Evolutionary conservation across 257 asterid genomes (phyloP).

Genomic region (Plantago ovata): DNA sequence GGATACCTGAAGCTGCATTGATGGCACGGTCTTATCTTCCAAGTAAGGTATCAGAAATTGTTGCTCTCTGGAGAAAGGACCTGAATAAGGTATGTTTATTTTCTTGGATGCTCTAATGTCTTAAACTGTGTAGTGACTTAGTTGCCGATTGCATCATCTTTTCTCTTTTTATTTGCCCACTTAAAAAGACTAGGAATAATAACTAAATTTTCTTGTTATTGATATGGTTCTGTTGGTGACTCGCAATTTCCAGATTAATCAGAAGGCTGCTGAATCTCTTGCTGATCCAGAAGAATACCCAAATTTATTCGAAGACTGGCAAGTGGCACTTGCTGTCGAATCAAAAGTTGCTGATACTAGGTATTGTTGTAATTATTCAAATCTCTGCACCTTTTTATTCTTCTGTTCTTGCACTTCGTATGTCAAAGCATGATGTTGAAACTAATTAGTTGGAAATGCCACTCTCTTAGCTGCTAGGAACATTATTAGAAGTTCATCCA

Average conservation of each 20-base stretch:
- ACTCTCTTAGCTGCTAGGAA: conserved; percentile 5
- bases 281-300: conserved; percentile 99
- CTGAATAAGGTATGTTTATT: conserved; percentile 63
- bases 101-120: neutral
- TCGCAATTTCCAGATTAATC: conserved; percentile 65
- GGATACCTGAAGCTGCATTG: conserved; percentile 99
- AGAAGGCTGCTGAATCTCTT: conserved; percentile 95
- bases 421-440: neutral
- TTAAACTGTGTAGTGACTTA: conserved; percentile 10
- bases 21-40: conserved; percentile 99
- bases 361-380: conserved; percentile 26
- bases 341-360: conserved; percentile 65
- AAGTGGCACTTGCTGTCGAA: conserved; percentile 92
- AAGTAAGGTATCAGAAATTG: conserved; percentile 94
- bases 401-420: conserved; percentile 12
- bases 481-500: conserved; percentile 15
- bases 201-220: conserved; percentile 9
- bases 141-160: conserved; percentile 13
- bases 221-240: conserved; percentile 14
- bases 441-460: neutral
- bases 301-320: conserved; percentile 97
- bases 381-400: conserved; percentile 6
- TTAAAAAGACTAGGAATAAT: neutral
- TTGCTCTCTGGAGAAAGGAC: conserved; percentile 90
- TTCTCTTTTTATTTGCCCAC: conserved; percentile 11